Base-by-base conservation (phyloP, 495 filamentous ascomycete genomes). In the Podospora comata region DNA sequence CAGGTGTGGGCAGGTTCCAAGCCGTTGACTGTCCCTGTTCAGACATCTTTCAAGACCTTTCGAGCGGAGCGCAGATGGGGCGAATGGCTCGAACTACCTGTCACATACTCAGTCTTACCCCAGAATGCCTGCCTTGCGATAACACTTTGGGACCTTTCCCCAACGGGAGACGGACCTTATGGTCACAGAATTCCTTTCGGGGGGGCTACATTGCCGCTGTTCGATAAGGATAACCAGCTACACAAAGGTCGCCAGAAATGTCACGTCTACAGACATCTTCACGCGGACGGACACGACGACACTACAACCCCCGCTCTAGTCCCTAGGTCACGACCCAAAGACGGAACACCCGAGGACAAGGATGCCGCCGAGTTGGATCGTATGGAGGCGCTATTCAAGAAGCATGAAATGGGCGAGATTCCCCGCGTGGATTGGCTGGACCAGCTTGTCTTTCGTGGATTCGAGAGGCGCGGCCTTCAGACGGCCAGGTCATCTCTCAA, bases 1-100 rank as follows among this genome's bases (percentile, higher is more conserved):
- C 96, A 97, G 79, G 81, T 97, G 73, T 99, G 94, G 89, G 93
- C 96, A 13, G 93, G 96, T 71, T 97, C 92, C 19, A 98, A 99
- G 74, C 93, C 95, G 16, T 78, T 98, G 68, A 94, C 94, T 0
- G 91, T 97, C 0, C 91, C 93, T 0, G 83, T 96, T 13, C 94
- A 97, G 77, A 99, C 96, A 11, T 84, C 92, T 16, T 98, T 97
- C 81, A 96, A 91, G 76, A 77, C 90, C 2, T 97, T 98, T 72
- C 93, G 92, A 73, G 84, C 82, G 27, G 85, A 87, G 63, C 87
- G 96, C 72, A 85, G 81, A 76, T 99, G 95, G 95, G 94, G 94
- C 75, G 95, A 99, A 80, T 99, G 96, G 96, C 85, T 99, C 30
- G 87, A 88, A 13, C 79, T 99, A 60, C 94, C 96, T 15, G 87